Evolutionary conservation across 495 filamentous ascomycete genomes (phyloP).

Genomic region (Trichoderma parareesei): DNA sequence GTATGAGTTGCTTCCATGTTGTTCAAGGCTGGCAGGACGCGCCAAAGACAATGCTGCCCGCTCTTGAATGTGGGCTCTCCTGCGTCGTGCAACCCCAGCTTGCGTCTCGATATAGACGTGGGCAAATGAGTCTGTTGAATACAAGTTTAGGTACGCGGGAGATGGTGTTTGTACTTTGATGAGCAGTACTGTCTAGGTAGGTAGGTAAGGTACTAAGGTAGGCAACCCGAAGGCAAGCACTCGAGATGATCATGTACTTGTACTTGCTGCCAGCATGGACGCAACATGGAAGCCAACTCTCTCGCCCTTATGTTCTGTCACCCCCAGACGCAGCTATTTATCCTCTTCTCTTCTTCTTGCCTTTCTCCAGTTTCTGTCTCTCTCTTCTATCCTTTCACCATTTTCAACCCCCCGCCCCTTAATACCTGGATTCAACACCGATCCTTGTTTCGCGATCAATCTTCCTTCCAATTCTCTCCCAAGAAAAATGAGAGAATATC

Average conservation of each 20-base stretch:
- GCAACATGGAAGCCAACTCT: background rate
- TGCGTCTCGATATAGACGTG: background rate
- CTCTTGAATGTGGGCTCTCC: background rate
- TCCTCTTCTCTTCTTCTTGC: constrained; percentile 1
- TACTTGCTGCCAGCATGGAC: too few relatives aligned
- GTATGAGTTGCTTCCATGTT: too few relatives aligned
- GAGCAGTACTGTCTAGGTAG: too few relatives aligned
- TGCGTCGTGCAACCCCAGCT: background rate
- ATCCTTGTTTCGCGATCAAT: background rate
- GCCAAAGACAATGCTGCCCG: constrained; percentile 4
- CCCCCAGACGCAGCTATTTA: background rate
- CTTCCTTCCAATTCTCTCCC: constrained; percentile 9
- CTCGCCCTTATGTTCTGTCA: background rate
- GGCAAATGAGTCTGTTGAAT: background rate
- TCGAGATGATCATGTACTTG: too few relatives aligned
- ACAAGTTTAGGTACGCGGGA: background rate
- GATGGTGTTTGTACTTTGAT: background rate
- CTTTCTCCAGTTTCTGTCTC: constrained; percentile 12
- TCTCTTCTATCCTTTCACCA: background rate
- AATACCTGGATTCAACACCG: constrained; percentile 12
- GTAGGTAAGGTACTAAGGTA: background rate
- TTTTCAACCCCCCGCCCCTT: background rate
- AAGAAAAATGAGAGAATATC: constrained; percentile 49
- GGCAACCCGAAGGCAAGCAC: too few relatives aligned
- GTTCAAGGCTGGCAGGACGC: background rate